Conservation (phyloP, 768 basidiomycete genomes). For the Mycena olivaceomarginata region DNA sequence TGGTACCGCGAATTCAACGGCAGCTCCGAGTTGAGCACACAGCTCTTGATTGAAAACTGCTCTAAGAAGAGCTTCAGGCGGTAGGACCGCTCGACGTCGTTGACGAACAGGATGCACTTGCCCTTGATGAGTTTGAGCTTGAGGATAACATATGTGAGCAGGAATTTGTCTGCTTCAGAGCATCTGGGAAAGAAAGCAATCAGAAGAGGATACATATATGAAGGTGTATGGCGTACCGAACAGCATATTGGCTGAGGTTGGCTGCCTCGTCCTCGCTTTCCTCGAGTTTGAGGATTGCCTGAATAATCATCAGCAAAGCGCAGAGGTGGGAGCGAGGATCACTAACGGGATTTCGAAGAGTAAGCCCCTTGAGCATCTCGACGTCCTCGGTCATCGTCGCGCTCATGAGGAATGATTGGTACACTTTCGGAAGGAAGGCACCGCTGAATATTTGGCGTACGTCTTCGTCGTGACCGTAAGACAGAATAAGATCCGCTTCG, state of each 20-base stretch:
- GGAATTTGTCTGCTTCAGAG: constrained; percentile 97
- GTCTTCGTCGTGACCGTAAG: constrained; percentile 97
- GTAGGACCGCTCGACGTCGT: constrained; percentile 95
- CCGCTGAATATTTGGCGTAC: constrained; percentile 83
- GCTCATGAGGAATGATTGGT: constrained; percentile 96
- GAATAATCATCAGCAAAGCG: constrained; percentile 21
- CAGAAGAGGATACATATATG: neutral
- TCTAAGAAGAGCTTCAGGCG: constrained; percentile 98
- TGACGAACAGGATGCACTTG: constrained; percentile 97
- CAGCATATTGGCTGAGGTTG: constrained; percentile 90
- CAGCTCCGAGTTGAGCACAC: constrained; percentile 96
- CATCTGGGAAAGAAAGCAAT: constrained; percentile 67
- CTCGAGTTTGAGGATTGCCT: constrained; percentile 92
- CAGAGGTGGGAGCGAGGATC: neutral
- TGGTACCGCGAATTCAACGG: constrained; percentile 98
- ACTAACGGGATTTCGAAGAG: constrained; percentile 91
- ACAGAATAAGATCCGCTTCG: constrained; percentile 97
- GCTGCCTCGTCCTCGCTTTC: constrained; percentile 91
- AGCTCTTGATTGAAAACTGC: constrained; percentile 97
- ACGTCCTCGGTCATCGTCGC: constrained; percentile 99
- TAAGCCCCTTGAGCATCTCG: constrained; percentile 90
- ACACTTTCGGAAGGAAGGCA: constrained; percentile 85
- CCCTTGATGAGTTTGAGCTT: constrained; percentile 97
- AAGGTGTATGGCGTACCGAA: constrained; percentile 69
- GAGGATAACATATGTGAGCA: constrained; percentile 95